Base-by-base conservation (phyloP, 257 asterid species). In the Plantago ovata region DNA sequence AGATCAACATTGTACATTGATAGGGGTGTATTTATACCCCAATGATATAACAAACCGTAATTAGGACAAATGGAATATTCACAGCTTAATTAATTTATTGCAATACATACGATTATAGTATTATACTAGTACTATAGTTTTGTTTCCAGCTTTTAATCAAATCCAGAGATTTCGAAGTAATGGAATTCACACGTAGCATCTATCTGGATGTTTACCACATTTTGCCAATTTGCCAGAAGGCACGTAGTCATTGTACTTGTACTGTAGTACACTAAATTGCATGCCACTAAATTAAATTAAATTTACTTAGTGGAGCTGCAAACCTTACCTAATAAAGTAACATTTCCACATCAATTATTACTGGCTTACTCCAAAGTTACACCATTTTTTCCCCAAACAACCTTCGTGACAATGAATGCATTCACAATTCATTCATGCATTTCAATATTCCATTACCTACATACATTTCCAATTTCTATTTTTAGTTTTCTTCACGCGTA, bases 181-280 rank as follows among this genome's bases (percentile, higher is more conserved):
- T 28, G 36, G 56, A 15, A 20, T 50, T 50, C 32, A 50, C 38
- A 50, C 56, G 56, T 36, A 50, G 56, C 56, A 50, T 50, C 53
- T 23, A 48, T 3, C 38, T 22, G 38, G 1, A 9, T 15, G 18
- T 12, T 50, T 28, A 22, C 56, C n/a, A 22, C 14, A 50, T 50
- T 22, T 3, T 50, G 38, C 38, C 3, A 6, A n/a, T n/a, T 6
- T 28, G 36, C 36, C 36, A 28, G 2, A 28, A 4, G 0, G 36
- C 36, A 28, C 36, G 36, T 28, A 28, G 36, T 28, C 12, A 50
- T 11, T 3, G 38, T 20, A 10, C 3, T 18, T 11, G 5, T 10
- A 12, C 9, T 18, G 22, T 50, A 20, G 16, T 33, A 3, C 16
- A 6, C 15, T 9, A 49, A 49, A 15, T 21, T 50, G 38, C n/a